These are phyloP conservation scores for Ceratorhiza oryzae-sativae DNA, from an alignment of 1,284 basidiomycete genomes.

Conservation along the genomic window DNA sequence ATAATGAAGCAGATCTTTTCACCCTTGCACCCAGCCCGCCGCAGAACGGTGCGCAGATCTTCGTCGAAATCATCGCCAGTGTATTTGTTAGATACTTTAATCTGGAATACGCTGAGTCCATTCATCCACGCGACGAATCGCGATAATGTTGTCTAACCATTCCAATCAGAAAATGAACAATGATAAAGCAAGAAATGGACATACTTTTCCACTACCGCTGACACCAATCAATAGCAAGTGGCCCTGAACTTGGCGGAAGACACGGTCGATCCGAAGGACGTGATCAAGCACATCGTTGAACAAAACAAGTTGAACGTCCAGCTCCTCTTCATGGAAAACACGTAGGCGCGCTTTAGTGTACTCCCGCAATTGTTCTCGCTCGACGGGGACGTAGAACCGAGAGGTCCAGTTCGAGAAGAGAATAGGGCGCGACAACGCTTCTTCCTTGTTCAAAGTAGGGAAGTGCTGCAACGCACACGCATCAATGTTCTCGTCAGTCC, in stretches of 20 bases:
- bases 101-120: slow-evolving; percentile 97
- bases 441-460: slow-evolving; percentile 86
- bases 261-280: slow-evolving; percentile 95
- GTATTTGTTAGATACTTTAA: slow-evolving; percentile 99
- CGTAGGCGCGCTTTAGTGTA: slow-evolving; percentile 96
- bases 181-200: slow-evolving; percentile 41
- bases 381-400: slow-evolving; percentile 95
- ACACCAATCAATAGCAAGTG: slow-evolving; percentile 97
- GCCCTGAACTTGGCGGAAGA: slow-evolving; percentile 98
- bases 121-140: slow-evolving; percentile 99
- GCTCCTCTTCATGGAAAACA: slow-evolving; percentile 96
- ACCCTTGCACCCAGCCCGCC: slow-evolving; percentile 95
- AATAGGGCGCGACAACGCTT: slow-evolving; percentile 88
- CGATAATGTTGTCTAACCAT: slow-evolving; percentile 86
- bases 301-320: slow-evolving; percentile 97
- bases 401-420: slow-evolving; percentile 99
- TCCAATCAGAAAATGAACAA: slow-evolving; percentile 27
- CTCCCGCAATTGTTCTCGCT: slow-evolving; percentile 90
- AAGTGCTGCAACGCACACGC: slow-evolving; percentile 85
- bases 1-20: slow-evolving; percentile 99
- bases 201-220: slow-evolving; percentile 95
- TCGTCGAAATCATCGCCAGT: slow-evolving; percentile 99
- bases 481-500: slow-evolving; percentile 96
- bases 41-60: slow-evolving; percentile 91
- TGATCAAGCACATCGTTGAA: slow-evolving; percentile 99